phyloP scores from a whole-genome alignment of 2,329 filamentous ascomycete genomes.

The Pseudopithomyces chartarum region DNA sequence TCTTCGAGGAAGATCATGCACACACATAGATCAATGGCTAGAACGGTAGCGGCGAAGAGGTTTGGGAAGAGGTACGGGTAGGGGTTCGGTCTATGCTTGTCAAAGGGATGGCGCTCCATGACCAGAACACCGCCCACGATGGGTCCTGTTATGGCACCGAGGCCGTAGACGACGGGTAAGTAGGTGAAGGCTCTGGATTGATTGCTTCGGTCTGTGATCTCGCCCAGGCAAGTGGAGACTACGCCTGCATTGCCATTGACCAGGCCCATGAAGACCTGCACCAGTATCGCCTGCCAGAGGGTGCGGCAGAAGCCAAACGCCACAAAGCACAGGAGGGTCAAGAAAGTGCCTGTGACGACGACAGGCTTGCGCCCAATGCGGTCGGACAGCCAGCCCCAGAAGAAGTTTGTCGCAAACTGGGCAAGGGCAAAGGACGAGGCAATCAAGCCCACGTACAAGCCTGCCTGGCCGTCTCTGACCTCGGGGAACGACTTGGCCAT shows the following conservation, averaged over 20 bases:
- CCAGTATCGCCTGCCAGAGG: slow-evolving; percentile 81
- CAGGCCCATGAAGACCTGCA: slow-evolving; percentile 88
- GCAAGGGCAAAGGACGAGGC: slow-evolving; percentile 91
- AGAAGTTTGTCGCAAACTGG: slow-evolving; percentile 89
- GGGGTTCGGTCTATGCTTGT: slow-evolving; percentile 55
- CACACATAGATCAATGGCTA: slow-evolving; percentile 73
- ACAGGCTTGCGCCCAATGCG: slow-evolving; percentile 80
- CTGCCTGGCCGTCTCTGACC: slow-evolving; percentile 71
- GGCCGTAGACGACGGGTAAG: slow-evolving; percentile 91
- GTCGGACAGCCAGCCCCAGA: slow-evolving; percentile 87
- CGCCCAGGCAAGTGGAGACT: slow-evolving; percentile 90
- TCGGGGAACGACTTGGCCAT: slow-evolving; percentile 89
- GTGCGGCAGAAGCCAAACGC: slow-evolving; percentile 85
- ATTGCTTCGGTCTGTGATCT: slow-evolving; percentile 93
- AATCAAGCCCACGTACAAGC: slow-evolving; percentile 87
- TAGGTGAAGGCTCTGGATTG: slow-evolving; percentile 94
- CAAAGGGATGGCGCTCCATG: slow-evolving; percentile 63
- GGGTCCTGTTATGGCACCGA: slow-evolving; percentile 91
- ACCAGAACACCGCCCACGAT: slow-evolving; percentile 87
- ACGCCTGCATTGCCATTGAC: slow-evolving; percentile 95
- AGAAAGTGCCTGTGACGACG: slow-evolving; percentile 78
- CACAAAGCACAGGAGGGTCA: slow-evolving; percentile 80
- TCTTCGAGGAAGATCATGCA: slow-evolving; percentile 85
- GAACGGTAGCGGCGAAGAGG: slow-evolving; percentile 72
- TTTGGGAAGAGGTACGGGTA: slow-evolving; percentile 90